Evolutionary conservation across 352 stramenopile genomes (phyloP).

Genomic region (Globisporangium spiculum): DNA sequence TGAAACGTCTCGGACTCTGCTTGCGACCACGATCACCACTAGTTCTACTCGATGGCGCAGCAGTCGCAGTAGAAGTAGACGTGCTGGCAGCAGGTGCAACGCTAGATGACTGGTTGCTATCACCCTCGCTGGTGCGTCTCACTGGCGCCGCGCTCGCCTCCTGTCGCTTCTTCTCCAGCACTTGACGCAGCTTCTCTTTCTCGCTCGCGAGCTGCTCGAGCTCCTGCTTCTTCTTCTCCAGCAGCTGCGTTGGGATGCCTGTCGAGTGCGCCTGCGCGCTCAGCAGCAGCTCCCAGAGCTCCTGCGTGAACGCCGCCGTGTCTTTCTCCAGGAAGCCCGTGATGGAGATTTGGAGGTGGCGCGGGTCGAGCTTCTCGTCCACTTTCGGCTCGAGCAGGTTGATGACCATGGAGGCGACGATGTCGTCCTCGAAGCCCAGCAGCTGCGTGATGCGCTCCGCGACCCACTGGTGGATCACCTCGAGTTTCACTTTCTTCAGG

Average conservation of each 20-base stretch:
- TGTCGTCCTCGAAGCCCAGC: constrained; percentile 91
- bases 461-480: constrained; percentile 90
- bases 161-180: constrained; percentile 52
- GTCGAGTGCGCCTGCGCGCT: constrained; percentile 86
- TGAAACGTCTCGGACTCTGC: constrained; percentile 8
- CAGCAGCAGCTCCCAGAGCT: constrained; percentile 89
- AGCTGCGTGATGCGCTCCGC: constrained; percentile 82
- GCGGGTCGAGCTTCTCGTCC: constrained; percentile 73
- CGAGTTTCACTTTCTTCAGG: constrained; percentile 87
- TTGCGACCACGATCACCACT: constrained; percentile 4
- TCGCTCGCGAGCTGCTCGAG: constrained; percentile 57
- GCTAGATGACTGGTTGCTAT: neutral
- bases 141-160: constrained; percentile 16
- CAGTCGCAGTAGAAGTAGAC: neutral
- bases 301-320: constrained; percentile 75
- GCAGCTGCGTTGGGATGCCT: constrained; percentile 81
- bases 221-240: constrained; percentile 91
- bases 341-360: constrained; percentile 85
- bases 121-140: constrained; percentile 4
- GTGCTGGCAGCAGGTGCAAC: neutral
- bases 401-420: constrained; percentile 82
- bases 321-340: constrained; percentile 92
- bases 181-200: constrained; percentile 55
- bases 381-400: constrained; percentile 84
- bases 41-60: neutral